Conservation (phyloP, 2,329 filamentous ascomycete species). For the Nigrospora osmanthi region DNA sequence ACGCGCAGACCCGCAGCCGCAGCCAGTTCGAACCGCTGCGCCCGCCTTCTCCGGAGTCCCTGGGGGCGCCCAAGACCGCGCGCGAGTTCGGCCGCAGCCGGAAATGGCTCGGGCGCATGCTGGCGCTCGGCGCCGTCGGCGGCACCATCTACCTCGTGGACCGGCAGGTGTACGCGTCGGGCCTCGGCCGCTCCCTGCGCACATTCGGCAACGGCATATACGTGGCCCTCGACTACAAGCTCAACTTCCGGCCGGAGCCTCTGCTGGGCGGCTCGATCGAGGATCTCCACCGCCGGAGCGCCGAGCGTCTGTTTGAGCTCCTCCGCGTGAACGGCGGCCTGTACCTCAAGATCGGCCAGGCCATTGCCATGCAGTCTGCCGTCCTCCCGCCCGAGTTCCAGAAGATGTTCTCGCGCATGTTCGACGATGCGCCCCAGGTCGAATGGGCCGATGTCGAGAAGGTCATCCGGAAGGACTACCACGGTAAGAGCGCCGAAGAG, state of each 20-base stretch:
- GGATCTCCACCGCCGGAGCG: conserved; percentile 76
- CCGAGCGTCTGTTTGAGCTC: conserved; percentile 73
- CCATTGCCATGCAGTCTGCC: conserved; percentile 96
- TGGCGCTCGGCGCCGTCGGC: conserved; percentile 50
- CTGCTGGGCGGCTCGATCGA: conserved; percentile 66
- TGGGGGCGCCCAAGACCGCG: conserved; percentile 64
- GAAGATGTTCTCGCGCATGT: conserved; percentile 93
- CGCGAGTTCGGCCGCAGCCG: conserved; percentile 64
- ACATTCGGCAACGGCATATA: conserved; percentile 76
- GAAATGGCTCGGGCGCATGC: conserved; percentile 70
- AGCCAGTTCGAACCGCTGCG: conserved; percentile 56
- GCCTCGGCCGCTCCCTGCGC: conserved; percentile 67
- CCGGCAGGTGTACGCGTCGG: conserved; percentile 67
- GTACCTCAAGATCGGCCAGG: conserved; percentile 96
- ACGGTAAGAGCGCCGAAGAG: conserved; percentile 72
- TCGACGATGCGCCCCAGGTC: conserved; percentile 94
- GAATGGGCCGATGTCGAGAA: conserved; percentile 76
- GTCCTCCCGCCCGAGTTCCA: conserved; percentile 91
- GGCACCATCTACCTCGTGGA: conserved; percentile 64
- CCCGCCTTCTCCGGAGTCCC: conserved; percentile 70
- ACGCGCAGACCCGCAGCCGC: conserved; percentile 17
- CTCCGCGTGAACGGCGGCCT: conserved; percentile 82
- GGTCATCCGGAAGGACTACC: conserved; percentile 85
- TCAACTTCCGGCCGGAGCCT: conserved; percentile 84
- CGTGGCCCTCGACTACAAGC: conserved; percentile 87